phyloP scores from a whole-genome alignment of 148 eudicot genomes.

The Vaccinium macrocarpon region DNA sequence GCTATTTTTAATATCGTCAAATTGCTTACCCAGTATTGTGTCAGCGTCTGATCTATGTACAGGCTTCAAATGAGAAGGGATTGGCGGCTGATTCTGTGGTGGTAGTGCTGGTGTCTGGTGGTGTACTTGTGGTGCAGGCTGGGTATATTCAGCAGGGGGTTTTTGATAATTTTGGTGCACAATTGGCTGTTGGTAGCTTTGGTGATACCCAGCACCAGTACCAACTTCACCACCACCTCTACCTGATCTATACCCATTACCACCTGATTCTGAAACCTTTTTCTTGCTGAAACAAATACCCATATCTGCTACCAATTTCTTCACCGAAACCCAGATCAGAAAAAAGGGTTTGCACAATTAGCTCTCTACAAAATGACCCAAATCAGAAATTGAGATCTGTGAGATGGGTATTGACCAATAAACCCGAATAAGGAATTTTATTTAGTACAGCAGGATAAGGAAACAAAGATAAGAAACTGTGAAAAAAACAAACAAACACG shows the following conservation, averaged over 20 bases:
- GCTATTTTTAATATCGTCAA: conserved; percentile 49
- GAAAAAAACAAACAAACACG: neutral
- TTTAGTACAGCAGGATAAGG: neutral
- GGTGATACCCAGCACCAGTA: conserved; percentile 12
- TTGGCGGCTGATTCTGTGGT: conserved; percentile 23
- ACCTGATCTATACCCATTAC: conserved; percentile 32
- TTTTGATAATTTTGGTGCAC: conserved; percentile 14
- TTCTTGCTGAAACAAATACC: conserved; percentile 49
- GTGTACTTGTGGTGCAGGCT: conserved; percentile 16
- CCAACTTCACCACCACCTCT: conserved; percentile 11
- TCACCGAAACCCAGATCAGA: conserved; percentile 22
- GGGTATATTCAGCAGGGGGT: conserved; percentile 26
- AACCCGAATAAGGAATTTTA: conserved; percentile 4
- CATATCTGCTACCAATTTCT: conserved; percentile 28
- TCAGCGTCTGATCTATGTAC: conserved; percentile 19
- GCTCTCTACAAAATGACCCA: conserved; percentile 4
- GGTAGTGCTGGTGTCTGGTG: conserved; percentile 14
- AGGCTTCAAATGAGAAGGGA: conserved; percentile 19
- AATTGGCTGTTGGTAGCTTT: conserved; percentile 19
- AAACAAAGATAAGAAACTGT: neutral
- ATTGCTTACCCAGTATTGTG: conserved; percentile 62
- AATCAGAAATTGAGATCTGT: conserved; percentile 1
- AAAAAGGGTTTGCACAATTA: neutral
- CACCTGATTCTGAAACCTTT: conserved; percentile 24
- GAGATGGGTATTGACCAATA: neutral